Base-by-base conservation (phyloP, 2,329 filamentous ascomycete species). In the Hypoxylon sp. region DNA sequence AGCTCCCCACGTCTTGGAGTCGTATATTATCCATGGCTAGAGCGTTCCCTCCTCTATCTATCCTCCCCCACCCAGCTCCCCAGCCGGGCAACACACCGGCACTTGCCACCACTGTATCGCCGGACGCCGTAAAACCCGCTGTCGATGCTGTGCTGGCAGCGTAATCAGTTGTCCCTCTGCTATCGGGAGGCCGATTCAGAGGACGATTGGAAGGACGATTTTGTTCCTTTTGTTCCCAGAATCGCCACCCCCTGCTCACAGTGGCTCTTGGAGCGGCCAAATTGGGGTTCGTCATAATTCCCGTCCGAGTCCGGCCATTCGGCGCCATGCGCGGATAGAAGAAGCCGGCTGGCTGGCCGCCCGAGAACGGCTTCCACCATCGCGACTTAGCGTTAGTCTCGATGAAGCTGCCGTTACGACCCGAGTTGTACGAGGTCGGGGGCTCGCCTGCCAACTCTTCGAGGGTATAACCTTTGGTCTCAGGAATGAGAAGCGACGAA, bases 381-480 rank as follows among this genome's bases (percentile, higher is more conserved):
- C 73, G 77, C 40, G 76, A 60, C 42, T 75, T 77, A 2, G 78
- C 75, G 2, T 75, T 75, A 6, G 55, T 54, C 20, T 77, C 79
- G 10, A 80, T 75, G 69, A 85, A 83, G 69, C 84, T 86, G 22
- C 85, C 84, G 73, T 85, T 86, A 51, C 83, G 83, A 31, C 84
- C 85, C 3, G 83, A 79, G 60, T 87, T 85, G 72, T 86, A 86
- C 31, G 83, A 90, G 20, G 89, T 90, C 1, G 88, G 86, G 2
- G 87, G 83, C 78, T 93, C 91, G 8, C 90, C 90, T 1, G 90
- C 86, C 14, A 94, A 81, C 70, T 90, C 87, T 77, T 94, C 93
- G 46, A 96, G 82, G 0, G 92, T 93, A 78, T 89, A 85, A 1
- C 91, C 86, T 82, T 91, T 94, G 0, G 91, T 94, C 81, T 94